Percentiles rank a stretch among this genome's conserved stretches.
phyloP scores from a whole-genome alignment of 2,329 filamentous ascomycete genomes.

The Claviceps humidiphila region DNA sequence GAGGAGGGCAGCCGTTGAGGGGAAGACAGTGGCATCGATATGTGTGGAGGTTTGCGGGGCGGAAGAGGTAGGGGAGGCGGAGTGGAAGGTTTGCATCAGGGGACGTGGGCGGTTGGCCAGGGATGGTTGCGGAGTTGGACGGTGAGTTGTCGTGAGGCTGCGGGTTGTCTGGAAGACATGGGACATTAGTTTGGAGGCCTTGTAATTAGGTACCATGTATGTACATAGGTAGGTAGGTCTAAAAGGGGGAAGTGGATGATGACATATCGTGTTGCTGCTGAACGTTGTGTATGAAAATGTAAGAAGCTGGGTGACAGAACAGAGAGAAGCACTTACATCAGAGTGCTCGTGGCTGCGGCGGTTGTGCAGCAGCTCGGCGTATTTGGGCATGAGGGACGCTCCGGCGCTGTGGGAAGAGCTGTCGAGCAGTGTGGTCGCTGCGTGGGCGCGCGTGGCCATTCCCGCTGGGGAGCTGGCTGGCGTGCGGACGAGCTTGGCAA shows the following conservation, averaged over 20 bases:
- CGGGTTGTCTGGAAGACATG: conserved; percentile 19
- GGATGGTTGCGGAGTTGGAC: conserved; percentile 31
- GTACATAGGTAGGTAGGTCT: too few relatives aligned
- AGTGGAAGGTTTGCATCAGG: conserved; percentile 51
- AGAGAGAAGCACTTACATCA: conserved; percentile 23
- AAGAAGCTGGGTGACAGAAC: too few relatives aligned
- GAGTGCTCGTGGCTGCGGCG: conserved; percentile 21
- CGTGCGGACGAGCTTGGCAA: conserved; percentile 34
- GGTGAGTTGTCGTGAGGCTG: conserved; percentile 32
- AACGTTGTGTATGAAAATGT: too few relatives aligned
- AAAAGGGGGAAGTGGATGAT: too few relatives aligned
- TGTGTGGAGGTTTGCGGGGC: conserved; percentile 26
- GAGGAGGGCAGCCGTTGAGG: conserved; percentile 24
- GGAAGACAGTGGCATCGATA: conserved; percentile 42
- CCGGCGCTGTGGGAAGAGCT: conserved; percentile 22
- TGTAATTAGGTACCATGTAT: too few relatives aligned
- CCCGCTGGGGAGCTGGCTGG: conserved; percentile 29
- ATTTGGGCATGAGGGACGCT: conserved; percentile 31
- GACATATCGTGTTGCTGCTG: too few relatives aligned
- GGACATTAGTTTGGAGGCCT: too few relatives aligned
- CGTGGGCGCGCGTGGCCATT: conserved; percentile 14
- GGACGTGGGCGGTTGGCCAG: conserved; percentile 34
- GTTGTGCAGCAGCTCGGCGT: conserved; percentile 31
- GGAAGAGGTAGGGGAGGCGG: conserved; percentile 32
- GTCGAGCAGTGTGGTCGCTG: conserved; percentile 20